Percentiles rank a stretch among this genome's conserved stretches.
phyloP scores from a whole-genome alignment of 768 basidiomycete genomes.

The Galerina sulciceps region DNA sequence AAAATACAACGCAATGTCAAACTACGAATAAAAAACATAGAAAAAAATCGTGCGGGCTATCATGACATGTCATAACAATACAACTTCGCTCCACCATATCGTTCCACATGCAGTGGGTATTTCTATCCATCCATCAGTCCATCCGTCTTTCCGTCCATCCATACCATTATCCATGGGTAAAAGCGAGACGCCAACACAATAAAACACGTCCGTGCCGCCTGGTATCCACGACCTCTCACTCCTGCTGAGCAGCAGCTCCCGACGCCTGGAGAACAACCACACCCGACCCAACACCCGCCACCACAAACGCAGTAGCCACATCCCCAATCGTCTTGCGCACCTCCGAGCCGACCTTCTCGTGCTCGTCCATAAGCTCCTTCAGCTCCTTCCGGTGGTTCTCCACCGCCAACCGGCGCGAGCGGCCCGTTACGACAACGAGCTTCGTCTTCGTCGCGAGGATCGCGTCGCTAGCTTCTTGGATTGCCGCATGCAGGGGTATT shows the following conservation, averaged over 20 bases:
- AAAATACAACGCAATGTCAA: too few species aligned
- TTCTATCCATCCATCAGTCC: too few species aligned
- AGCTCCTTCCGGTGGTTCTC: conserved; percentile 78
- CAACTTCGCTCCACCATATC: too few species aligned
- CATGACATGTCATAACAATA: too few species aligned
- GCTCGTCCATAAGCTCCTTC: conserved; percentile 60
- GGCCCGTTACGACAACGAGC: conserved; percentile 71
- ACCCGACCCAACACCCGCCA: conserved; percentile 59
- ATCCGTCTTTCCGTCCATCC: too few species aligned
- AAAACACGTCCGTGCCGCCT: background rate
- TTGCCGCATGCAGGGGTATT: conserved; percentile 60
- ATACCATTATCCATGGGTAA: too few species aligned
- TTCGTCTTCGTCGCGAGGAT: conserved; percentile 13
- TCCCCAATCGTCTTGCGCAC: conserved; percentile 87
- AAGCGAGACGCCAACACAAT: background rate
- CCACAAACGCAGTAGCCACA: conserved; percentile 76
- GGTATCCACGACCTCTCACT: background rate
- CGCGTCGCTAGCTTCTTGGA: conserved; percentile 44
- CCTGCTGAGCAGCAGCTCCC: conserved; percentile 30
- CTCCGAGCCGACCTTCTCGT: conserved; percentile 59
- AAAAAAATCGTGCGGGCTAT: too few species aligned
- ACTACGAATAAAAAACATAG: too few species aligned
- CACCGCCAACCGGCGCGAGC: conserved; percentile 73
- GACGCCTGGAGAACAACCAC: conserved; percentile 71
- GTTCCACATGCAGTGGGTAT: too few species aligned